Evolutionary conservation across 1,284 basidiomycete species (phyloP).

Genomic region (Omphalotus olearius): DNA sequence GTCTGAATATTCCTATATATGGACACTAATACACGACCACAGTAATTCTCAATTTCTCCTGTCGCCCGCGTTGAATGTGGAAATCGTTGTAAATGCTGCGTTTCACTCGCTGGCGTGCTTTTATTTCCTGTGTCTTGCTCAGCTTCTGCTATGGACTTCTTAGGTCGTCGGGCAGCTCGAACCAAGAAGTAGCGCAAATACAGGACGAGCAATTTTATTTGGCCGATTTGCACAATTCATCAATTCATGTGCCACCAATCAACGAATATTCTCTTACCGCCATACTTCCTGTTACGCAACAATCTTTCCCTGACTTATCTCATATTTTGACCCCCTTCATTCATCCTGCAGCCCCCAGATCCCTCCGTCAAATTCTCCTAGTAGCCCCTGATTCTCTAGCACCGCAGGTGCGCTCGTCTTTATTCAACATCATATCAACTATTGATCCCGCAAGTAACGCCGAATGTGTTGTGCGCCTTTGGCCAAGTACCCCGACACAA

Average conservation of each 20-base stretch:
- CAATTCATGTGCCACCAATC: background rate
- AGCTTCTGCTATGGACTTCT: too few relatives aligned
- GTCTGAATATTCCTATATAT: too few relatives aligned
- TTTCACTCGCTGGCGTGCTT: too few relatives aligned
- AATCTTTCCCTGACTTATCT: conserved; percentile 31
- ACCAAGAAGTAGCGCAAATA: too few relatives aligned
- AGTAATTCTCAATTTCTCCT: too few relatives aligned
- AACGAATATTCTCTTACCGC: conserved; percentile 24
- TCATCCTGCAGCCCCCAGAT: conserved; percentile 20
- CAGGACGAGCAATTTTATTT: too few relatives aligned
- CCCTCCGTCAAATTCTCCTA: conserved; percentile 43
- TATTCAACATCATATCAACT: conserved; percentile 24
- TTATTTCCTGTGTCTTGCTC: too few relatives aligned
- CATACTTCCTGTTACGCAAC: conserved; percentile 42
- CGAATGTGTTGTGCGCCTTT: conserved; percentile 39
- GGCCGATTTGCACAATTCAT: background rate
- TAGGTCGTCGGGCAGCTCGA: too few relatives aligned
- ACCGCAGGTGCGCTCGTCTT: conserved; percentile 28
- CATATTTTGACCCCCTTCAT: conserved; percentile 22
- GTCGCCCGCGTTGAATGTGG: too few relatives aligned
- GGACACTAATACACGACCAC: too few relatives aligned
- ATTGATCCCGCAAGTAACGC: conserved; percentile 27
- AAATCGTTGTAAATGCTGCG: too few relatives aligned
- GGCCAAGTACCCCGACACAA: conserved; percentile 25
- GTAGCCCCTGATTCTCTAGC: conserved; percentile 38